Evolutionary conservation across 345 rosid species (phyloP), one percentile per base, ranked within the genome.

Genomic region (Aquilaria sinensis): DNA sequence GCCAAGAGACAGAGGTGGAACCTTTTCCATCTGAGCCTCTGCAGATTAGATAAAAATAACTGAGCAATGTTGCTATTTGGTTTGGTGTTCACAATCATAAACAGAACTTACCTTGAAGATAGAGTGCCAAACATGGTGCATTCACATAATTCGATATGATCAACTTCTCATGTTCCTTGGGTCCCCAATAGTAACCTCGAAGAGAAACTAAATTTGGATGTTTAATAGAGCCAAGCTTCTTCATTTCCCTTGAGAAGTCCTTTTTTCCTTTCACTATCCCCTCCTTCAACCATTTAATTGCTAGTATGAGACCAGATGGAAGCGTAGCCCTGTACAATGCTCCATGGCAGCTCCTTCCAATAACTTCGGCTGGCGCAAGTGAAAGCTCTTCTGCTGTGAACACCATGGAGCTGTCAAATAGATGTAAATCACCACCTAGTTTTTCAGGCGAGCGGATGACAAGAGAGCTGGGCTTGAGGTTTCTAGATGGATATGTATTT

Each of bases 301-400:
- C 95, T 74, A 92, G 70, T 15, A 76, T 63, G 49, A 31, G 53
- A 65, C 85, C 92, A 11, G 87, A 82, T 65, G 74, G 79, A 45
- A 92, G 98, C 30, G 82, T 77, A 31, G 94, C 98, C 72, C 78
- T 83, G 72, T 83, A 92, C 56, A 85, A 66, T 0, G 83, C 68
- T 51, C 98, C 98, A 31, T 92, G 98, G 67, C 96, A 92, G 57
- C 98, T 92, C 69, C 82, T 86, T 67, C 98, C 98, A 6, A 82
- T 73, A 15, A 83, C 80, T 81, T 92, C 96, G 47, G 96, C 96
- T 8, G 90, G 98, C 66, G 98, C 98, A 61, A 65, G 73, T 3
- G 96, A 92, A 56, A 92, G 92, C 70, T 86, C 92, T 71, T 86
- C 90, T 30, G 94, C 82, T 37, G 95, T 86, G 63, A 88, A 81